Base-by-base conservation (phyloP, 768 basidiomycete genomes). In the Tulasnella sp. region DNA sequence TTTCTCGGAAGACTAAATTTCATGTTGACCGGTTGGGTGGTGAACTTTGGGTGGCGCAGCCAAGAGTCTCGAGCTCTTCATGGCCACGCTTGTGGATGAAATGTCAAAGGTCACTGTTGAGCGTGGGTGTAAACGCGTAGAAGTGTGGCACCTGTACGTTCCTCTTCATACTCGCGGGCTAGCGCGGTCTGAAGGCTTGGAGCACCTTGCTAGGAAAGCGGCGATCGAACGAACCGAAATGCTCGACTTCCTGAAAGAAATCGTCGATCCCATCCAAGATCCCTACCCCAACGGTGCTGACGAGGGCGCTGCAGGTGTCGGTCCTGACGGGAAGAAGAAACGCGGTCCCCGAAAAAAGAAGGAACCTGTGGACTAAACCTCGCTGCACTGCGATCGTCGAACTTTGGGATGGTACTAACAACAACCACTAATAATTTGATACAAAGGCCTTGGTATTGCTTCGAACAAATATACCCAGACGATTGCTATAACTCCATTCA, bases 161-260 rank as follows among this genome's bases (percentile, higher is more conserved):
- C 4, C 16, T 18, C 44, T 44, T 44, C 44, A 16, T 44, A 1
- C 1, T 44, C 44, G 14, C 19, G 3, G 44, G 12, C 14, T 44
- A 44, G 16, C 44, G 14, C 16, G 44, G 16, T 44, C 44, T 44
- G 44, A 44, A 44, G 44, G 44, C 19, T 44, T 44, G n/a, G 14
- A 44, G 10, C 71, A 16, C 77, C n/a, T 74, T 52, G 52, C 19
- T 84, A 98, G 97, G 81, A 99, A 99, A 88, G 94, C 96, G 82
- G 95, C 96, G 0, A 91, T 98, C 14, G 93, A 94, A 79, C 92
- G 91, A 21, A 93, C 92, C 16, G 92, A 95, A 81, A 94, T 91
- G 88, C 91, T 98, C 74, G 97, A 98, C 85, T 99, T 98, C 85
- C 89, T 98, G 42, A 93, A 94, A 84, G 96, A 98, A 84, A 91